Evolutionary conservation across 1,139 yeast species (phyloP), one percentile per base, ranked within the genome.

Genomic region (Magnusiomyces paraingens): DNA sequence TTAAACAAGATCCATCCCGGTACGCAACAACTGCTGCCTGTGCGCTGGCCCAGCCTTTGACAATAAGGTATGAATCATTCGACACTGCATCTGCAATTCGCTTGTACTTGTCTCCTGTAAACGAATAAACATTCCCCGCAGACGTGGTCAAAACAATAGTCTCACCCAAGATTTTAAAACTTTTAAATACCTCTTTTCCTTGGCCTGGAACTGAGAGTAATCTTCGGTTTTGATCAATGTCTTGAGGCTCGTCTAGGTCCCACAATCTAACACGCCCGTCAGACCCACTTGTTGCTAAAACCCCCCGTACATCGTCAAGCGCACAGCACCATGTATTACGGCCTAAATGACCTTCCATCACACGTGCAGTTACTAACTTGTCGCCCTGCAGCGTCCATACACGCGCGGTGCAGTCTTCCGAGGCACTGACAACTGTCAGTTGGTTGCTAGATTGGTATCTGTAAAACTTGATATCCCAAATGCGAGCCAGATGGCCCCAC

Each of bases 401-500:
- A 59, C 97, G 77, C n/a, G 88, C 80, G 0, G 96, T 84, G 62
- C 94, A 82, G 68, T 93, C 99, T 67, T 93, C 99, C 10, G 96
- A 90, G 14, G 83, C 82, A 69, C 95, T 85, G 29, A 80, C 72
- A 1, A 84, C 65, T 6, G 67, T 59, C 11, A 18, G 20, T 2
- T 17, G 10, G 8, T 40, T 6, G 15, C 11, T 15, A 2, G 43
- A 15, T 15, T 38, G 32, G 20, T 26, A 47, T n/a, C 70, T 68
- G 58, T 74, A 78, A 66, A 90, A 89, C 47, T 76, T 76, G 52
- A 93, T 73, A 46, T 79, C 80, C 99, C 99, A 93, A 46, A 93
- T 90, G 65, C 99, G 78, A 0, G 98, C 91, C 2, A 87, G 85
- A 66, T 93, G 99, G 15, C 98, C 98, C 97, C 98, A 93, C 0